Conservation (phyloP, 2,329 filamentous ascomycete species). For the Aspergillus pseudonomiae region DNA sequence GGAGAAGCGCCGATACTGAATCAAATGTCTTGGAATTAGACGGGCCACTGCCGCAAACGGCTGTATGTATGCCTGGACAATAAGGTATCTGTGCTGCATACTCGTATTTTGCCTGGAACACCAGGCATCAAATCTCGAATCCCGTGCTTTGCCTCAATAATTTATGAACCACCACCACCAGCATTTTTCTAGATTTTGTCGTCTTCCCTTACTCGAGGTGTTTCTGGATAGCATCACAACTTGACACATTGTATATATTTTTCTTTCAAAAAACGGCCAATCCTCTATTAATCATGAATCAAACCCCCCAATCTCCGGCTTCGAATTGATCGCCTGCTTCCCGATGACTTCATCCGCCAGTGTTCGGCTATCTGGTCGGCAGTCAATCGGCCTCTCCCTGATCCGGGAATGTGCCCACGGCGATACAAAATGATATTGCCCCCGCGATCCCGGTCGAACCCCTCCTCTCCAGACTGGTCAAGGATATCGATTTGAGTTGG, state of each 20-base stretch:
- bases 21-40: too few species aligned
- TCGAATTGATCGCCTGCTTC: background rate
- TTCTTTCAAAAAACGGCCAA: background rate
- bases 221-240: background rate
- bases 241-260: background rate
- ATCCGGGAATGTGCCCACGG: background rate
- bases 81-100: too few species aligned
- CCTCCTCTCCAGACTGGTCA: background rate
- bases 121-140: background rate
- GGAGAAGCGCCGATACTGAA: too few species aligned
- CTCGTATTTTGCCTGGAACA: background rate
- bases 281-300: background rate
- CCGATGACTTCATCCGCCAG: conserved; percentile 10
- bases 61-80: background rate
- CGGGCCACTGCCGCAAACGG: background rate
- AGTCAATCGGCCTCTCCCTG: conserved; percentile 9
- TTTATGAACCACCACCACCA: background rate
- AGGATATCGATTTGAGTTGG: background rate
- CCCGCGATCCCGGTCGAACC: background rate
- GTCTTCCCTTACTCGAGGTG: background rate
- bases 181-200: background rate
- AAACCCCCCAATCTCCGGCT: background rate
- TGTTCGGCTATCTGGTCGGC: conserved; percentile 8
- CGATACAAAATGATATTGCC: conserved; percentile 1
- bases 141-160: background rate